Evolutionary conservation across 75 land plant genomes (phyloP).

Genomic region (Cunninghamia lanceolata): DNA sequence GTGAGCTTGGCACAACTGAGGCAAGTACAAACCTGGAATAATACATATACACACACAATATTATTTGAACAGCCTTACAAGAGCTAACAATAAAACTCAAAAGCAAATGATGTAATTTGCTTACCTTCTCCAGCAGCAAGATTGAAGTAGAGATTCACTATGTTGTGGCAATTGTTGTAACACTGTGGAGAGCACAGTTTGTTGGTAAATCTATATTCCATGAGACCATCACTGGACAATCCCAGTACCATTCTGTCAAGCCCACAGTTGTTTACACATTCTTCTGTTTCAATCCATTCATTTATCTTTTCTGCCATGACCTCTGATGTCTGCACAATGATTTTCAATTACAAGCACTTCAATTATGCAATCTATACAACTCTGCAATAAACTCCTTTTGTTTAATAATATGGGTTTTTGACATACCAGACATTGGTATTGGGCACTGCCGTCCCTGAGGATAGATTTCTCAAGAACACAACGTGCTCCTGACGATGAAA

Average conservation of each 20-base stretch:
- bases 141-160: slow-evolving; percentile 66
- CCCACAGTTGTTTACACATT: slow-evolving; percentile 61
- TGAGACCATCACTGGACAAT: slow-evolving; percentile 58
- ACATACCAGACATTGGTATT: slow-evolving; percentile 32
- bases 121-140: slow-evolving; percentile 79
- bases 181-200: slow-evolving; percentile 64
- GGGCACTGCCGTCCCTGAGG: slow-evolving; percentile 17
- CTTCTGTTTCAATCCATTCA: slow-evolving; percentile 61
- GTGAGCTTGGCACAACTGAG: slow-evolving; percentile 15
- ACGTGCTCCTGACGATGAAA: slow-evolving; percentile 49
- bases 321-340: slow-evolving; percentile 38
- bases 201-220: slow-evolving; percentile 35
- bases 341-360: not conserved
- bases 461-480: slow-evolving; percentile 49
- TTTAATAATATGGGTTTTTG: not conserved
- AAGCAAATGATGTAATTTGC: not conserved
- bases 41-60: too few species aligned
- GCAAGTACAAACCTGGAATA: slow-evolving; percentile 16
- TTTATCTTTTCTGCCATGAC: slow-evolving; percentile 39
- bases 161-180: slow-evolving; percentile 62
- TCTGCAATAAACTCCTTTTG: too few species aligned
- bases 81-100: too few species aligned
- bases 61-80: too few species aligned
- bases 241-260: slow-evolving; percentile 58
- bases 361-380: not conserved